Evolutionary conservation across 2,329 filamentous ascomycete genomes (phyloP).

Genomic region (Ceratocystis huliohia): DNA sequence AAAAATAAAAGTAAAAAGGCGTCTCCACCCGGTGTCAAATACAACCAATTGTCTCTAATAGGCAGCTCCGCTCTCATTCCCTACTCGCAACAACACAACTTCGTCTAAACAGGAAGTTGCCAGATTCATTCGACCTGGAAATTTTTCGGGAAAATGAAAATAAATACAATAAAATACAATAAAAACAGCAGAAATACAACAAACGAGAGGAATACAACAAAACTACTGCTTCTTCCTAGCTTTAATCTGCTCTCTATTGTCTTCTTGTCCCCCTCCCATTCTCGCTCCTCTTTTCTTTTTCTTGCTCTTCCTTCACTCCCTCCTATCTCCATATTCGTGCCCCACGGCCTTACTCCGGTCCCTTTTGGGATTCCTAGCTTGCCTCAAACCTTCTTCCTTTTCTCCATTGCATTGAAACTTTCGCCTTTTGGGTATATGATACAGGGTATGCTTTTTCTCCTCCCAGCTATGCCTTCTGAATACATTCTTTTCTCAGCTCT

Average conservation of each 20-base stretch:
- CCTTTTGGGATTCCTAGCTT: conserved; percentile 23
- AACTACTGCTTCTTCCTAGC: no score
- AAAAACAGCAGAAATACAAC: neutral
- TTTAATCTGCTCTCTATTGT: neutral
- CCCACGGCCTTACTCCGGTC: conserved; percentile 26
- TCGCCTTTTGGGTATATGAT: conserved; percentile 24
- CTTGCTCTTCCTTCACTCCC: neutral
- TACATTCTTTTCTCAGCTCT: neutral
- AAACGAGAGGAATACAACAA: no score
- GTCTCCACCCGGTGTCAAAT: neutral
- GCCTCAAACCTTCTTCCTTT: conserved; percentile 5
- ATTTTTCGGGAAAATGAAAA: neutral
- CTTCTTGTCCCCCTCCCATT: neutral
- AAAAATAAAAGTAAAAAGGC: neutral
- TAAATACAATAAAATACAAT: neutral
- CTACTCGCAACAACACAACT: neutral
- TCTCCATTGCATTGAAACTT: conserved; percentile 1
- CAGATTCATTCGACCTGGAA: neutral
- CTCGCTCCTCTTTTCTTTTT: neutral
- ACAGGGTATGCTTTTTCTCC: neutral
- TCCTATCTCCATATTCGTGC: neutral
- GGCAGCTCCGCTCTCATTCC: neutral
- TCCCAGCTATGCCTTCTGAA: neutral
- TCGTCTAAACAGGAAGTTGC: neutral
- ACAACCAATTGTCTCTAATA: neutral